A percentile compares a stretch with the other conserved stretches of the same genome.
Evolutionary conservation across 2,329 filamentous ascomycete genomes (phyloP).

Genomic region (Pezizomycotina sp.): DNA sequence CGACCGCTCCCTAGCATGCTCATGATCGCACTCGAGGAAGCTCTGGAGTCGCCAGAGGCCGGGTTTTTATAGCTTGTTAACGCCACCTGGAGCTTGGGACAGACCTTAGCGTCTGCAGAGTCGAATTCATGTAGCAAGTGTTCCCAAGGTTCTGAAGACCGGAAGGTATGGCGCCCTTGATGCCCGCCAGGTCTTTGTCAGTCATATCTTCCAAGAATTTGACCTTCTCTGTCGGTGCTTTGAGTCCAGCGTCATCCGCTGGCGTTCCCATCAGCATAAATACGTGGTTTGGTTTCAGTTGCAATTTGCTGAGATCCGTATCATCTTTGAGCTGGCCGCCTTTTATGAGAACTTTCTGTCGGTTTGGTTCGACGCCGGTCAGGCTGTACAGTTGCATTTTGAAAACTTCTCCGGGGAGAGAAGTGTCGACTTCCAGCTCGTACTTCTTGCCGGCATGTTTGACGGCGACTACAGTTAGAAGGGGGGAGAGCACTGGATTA

Average conservation of each 20-base stretch:
- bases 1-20: conserved; percentile 26
- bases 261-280: conserved; percentile 97
- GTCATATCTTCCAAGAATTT: conserved; percentile 97
- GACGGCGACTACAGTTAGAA: conserved; percentile 72
- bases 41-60: conserved; percentile 19
- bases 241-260: conserved; percentile 45
- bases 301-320: conserved; percentile 64
- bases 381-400: conserved; percentile 92
- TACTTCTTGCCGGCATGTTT: conserved; percentile 94
- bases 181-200: conserved; percentile 71
- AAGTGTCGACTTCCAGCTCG: conserved; percentile 77
- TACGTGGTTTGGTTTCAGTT: conserved; percentile 66
- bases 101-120: conserved; percentile 72
- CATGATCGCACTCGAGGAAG: conserved; percentile 17
- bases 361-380: conserved; percentile 86
- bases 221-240: conserved; percentile 56
- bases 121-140: conserved; percentile 97
- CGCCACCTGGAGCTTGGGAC: conserved; percentile 76
- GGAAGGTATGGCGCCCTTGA: conserved; percentile 69
- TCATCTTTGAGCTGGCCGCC: conserved; percentile 93
- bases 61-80: conserved; percentile 46
- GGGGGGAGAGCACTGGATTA: too few relatives aligned
- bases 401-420: conserved; percentile 75
- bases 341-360: conserved; percentile 91
- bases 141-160: conserved; percentile 88